Evolutionary conservation across 305 asterid genomes (phyloP).

Genomic region (Lippia alba): DNA sequence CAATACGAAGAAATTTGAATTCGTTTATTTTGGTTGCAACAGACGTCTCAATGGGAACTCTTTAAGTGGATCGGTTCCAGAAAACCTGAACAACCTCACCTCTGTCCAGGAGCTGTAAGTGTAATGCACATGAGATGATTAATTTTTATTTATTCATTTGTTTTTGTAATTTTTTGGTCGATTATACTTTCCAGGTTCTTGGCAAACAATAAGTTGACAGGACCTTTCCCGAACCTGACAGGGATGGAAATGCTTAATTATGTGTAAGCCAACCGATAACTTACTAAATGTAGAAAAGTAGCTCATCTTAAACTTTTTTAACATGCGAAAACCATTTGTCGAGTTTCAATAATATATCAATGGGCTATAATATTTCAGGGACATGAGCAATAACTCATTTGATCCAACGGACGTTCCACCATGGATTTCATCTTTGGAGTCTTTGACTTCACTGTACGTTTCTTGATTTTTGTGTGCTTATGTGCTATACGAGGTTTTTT

Average conservation of each 20-base stretch:
- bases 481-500: too few relatives aligned
- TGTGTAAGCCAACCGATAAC: slow-evolving; percentile 41
- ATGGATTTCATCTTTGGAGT: slow-evolving; percentile 62
- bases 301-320: neutral
- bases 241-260: slow-evolving; percentile 57
- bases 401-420: slow-evolving; percentile 53
- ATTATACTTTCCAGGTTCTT: slow-evolving; percentile 52
- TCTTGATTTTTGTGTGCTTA: neutral
- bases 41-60: slow-evolving; percentile 84
- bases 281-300: slow-evolving; percentile 2
- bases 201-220: slow-evolving; percentile 62
- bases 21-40: slow-evolving; percentile 33
- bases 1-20: neutral
- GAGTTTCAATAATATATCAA: neutral
- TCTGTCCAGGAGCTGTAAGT: slow-evolving; percentile 69
- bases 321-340: neutral
- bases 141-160: neutral
- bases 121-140: neutral
- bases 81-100: slow-evolving; percentile 64
- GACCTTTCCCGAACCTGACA: slow-evolving; percentile 70
- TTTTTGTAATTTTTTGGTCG: neutral
- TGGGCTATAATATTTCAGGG: slow-evolving; percentile 54
- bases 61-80: slow-evolving; percentile 71
- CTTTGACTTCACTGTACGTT: slow-evolving; percentile 65
- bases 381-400: slow-evolving; percentile 80